Percentiles rank a stretch among this genome's conserved stretches.
Conservation (phyloP, 108 stramenopile genomes). For the Skeletonema marinoi region DNA sequence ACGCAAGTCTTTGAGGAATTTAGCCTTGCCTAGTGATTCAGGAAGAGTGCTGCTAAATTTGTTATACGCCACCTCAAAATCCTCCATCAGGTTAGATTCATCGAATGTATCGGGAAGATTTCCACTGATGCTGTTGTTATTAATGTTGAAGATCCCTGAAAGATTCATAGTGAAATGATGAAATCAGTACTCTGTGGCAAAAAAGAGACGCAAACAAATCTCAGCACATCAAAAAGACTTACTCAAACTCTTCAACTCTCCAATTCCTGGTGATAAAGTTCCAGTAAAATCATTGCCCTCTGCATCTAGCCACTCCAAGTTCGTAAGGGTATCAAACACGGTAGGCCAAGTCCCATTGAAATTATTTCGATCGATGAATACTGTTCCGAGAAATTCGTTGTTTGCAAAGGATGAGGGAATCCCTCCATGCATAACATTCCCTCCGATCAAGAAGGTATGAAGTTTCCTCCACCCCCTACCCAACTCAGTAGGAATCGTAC, state of each 20-base stretch:
- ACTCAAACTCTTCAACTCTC: conserved; percentile 34
- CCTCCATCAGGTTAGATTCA: conserved; percentile 27
- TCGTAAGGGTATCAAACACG: conserved; percentile 35
- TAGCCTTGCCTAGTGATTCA: conserved; percentile 18
- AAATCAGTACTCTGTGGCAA: neutral
- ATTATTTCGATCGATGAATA: conserved; percentile 32
- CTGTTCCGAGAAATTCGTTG: conserved; percentile 41
- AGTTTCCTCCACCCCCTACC: conserved; percentile 36
- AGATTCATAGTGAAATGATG: neutral
- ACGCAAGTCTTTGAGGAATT: conserved; percentile 35
- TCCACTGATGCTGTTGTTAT: conserved; percentile 37
- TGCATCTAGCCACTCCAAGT: conserved; percentile 48
- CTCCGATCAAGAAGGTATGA: conserved; percentile 19
- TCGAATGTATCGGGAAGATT: conserved; percentile 35
- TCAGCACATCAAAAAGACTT: conserved; percentile 1
- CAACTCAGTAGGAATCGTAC: conserved; percentile 25
- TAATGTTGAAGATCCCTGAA: conserved; percentile 27
- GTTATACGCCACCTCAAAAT: conserved; percentile 39
- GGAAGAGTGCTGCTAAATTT: conserved; percentile 44
- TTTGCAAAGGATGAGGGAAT: conserved; percentile 23
- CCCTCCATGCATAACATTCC: conserved; percentile 18
- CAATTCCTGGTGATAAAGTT: conserved; percentile 23
- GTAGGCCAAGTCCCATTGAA: conserved; percentile 43
- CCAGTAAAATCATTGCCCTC: conserved; percentile 30
- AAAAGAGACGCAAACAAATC: neutral